Conservation (phyloP, 345 rosid genomes). For the Heritiera fomes region DNA sequence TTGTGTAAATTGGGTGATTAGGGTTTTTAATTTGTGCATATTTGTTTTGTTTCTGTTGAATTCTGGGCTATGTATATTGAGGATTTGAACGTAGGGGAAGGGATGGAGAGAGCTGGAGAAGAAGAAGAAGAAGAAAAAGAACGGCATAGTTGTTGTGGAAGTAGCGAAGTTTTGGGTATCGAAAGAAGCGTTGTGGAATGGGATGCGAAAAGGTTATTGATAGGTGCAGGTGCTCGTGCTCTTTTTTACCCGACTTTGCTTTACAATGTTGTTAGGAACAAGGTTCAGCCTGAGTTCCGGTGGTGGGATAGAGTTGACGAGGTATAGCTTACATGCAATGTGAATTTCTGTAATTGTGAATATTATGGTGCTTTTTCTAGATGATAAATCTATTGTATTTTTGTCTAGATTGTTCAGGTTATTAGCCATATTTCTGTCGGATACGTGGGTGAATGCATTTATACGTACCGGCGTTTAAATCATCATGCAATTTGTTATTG, state of each 20-base stretch:
- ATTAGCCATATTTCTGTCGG: background rate
- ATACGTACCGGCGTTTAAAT: background rate
- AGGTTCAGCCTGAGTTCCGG: slow-evolving; percentile 77
- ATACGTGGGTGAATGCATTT: background rate
- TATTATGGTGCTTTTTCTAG: background rate
- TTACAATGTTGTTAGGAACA: slow-evolving; percentile 94
- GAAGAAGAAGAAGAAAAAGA: slow-evolving; percentile 31
- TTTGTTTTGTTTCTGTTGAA: slow-evolving; percentile 21
- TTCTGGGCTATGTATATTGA: slow-evolving; percentile 73
- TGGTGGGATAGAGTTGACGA: slow-evolving; percentile 96
- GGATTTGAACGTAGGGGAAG: slow-evolving; percentile 55
- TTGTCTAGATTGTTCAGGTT: background rate
- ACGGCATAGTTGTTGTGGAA: slow-evolving; percentile 4
- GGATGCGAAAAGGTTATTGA: slow-evolving; percentile 65
- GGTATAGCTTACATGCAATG: slow-evolving; percentile 44
- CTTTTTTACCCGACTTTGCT: slow-evolving; percentile 87
- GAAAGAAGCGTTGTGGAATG: slow-evolving; percentile 31
- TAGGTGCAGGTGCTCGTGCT: slow-evolving; percentile 95
- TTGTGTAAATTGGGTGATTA: slow-evolving; percentile 18
- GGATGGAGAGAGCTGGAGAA: slow-evolving; percentile 35
- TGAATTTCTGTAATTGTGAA: background rate
- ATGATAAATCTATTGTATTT: background rate
- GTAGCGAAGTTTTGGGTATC: slow-evolving; percentile 24
- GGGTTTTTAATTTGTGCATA: slow-evolving; percentile 19
- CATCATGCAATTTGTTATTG: background rate